These are phyloP conservation scores for Ustilago bromivora DNA, from an alignment of 1,284 basidiomycete genomes.

Conservation along the genomic window DNA sequence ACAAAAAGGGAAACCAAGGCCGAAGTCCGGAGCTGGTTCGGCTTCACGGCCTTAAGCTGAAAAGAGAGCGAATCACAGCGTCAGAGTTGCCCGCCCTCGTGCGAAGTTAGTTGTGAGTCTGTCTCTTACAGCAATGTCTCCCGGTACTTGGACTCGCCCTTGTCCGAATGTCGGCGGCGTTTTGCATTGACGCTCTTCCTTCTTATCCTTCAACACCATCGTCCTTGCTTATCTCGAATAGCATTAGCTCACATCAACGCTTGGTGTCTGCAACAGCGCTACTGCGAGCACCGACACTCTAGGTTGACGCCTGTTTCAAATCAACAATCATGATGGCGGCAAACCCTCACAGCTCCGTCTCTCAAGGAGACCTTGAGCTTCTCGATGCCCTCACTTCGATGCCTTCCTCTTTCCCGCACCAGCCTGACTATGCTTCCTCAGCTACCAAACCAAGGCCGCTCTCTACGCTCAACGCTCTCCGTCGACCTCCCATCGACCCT, in stretches of 20 bases:
- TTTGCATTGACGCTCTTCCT: not conserved
- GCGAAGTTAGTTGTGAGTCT: not conserved
- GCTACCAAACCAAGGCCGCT: conserved; percentile 36
- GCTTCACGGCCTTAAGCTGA: conserved; percentile 12
- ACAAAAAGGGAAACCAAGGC: not conserved
- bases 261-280: conserved; percentile 10
- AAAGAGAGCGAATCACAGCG: conserved; percentile 4
- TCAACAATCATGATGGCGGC: conserved; percentile 37
- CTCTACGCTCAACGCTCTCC: conserved; percentile 61
- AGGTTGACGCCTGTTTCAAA: conserved; percentile 2
- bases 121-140: not conserved
- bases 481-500: conserved; percentile 66
- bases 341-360: conserved; percentile 34
- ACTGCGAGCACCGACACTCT: not conserved
- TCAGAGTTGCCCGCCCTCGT: conserved; percentile 1
- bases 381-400: conserved; percentile 56
- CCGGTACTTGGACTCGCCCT: conserved; percentile 19
- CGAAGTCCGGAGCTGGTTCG: conserved; percentile 11
- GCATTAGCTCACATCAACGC: not conserved
- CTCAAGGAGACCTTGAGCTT: conserved; percentile 50
- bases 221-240: not conserved
- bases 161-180: conserved; percentile 18
- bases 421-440: conserved; percentile 21
- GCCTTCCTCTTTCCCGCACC: conserved; percentile 49
- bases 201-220: not conserved